Evolutionary conservation across 305 asterid genomes (phyloP).

Genomic region (Solanum hybrid): DNA sequence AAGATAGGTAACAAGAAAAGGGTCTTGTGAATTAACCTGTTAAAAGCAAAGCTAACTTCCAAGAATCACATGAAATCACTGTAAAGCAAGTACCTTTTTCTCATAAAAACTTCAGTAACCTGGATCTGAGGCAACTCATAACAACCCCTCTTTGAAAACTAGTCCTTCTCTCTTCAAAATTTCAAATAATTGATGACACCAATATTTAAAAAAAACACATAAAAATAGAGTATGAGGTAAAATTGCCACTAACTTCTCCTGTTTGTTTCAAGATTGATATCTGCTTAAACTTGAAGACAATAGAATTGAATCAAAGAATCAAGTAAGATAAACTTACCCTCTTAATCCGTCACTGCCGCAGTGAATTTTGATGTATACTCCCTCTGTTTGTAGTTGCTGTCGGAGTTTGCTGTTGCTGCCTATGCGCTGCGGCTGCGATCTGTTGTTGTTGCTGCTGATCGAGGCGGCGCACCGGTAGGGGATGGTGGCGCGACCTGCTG

Average conservation of each 20-base stretch:
- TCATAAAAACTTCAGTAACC: conserved; percentile 44
- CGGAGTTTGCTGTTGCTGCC: too few species aligned
- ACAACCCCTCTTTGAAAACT: background rate
- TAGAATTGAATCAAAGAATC: background rate
- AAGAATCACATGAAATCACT: conserved; percentile 62
- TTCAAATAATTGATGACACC: background rate
- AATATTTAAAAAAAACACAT: background rate
- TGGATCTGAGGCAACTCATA: conserved; percentile 72
- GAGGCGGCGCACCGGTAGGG: too few species aligned
- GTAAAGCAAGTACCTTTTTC: conserved; percentile 26
- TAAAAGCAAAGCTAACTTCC: conserved; percentile 28
- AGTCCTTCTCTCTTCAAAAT: background rate
- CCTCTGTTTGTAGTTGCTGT: too few species aligned
- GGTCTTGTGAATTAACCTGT: conserved; percentile 29
- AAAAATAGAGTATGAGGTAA: background rate
- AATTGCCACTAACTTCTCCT: background rate
- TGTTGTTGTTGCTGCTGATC: too few species aligned
- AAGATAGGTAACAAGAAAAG: conserved; percentile 15
- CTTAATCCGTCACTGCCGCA: too few species aligned
- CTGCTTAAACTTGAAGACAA: background rate
- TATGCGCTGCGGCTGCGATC: too few species aligned
- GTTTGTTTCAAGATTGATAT: background rate
- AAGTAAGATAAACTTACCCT: background rate
- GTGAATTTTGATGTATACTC: too few species aligned
- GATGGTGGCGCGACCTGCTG: too few species aligned